Evolutionary conservation across 202 grass and related monocot genomes (phyloP), one percentile per base, ranked within the genome.

Genomic region (Panicum hallii): DNA sequence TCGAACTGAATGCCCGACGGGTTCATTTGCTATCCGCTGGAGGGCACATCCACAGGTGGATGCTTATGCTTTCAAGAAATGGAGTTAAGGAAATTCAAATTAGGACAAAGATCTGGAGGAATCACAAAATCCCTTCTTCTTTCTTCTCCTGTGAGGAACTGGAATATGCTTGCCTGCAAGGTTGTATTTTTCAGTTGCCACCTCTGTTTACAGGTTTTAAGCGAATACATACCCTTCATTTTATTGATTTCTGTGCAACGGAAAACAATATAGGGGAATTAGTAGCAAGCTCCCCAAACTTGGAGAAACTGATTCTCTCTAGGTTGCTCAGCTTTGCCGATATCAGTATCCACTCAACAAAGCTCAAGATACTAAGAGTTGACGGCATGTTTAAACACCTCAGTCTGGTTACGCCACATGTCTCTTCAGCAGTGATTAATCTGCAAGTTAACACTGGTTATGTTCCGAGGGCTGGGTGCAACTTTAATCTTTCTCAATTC

Each of bases 291-390:
- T 91, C 75, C 77, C 70, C 89, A 8, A 47, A 77, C 30, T 82
- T 91, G 63, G 87, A 89, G 81, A 89, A 81, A 68, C 57, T 94
- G 74, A 68, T 34, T 72, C 80, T 94, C 6, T 74, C 23, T 28
- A 75, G 76, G 34, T 79, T 85, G 74, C 54, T 47, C 66, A 84
- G 85, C 70, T 75, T 63, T 75, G 48, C 73, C 19, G 52, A 84
- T 78, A 85, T 94, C 63, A 94, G 74, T 79, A 91, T 94, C 60
- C 69, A 73, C 62, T 88, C 92, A 46, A 67, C 73, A 84, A 94
- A 74, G 47, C 75, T 91, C 58, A 81, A 77, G 79, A 55, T 63
- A 53, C 82, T 94, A 67, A 54, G 46, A 46, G 67, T 94, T 82
- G 61, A 83, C 80, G 89, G 84, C 14, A 45, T 50, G 75, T 91